Evolutionary conservation across 169 alveolate species (phyloP), one percentile per base, ranked within the genome.

Genomic region (Plasmodium yoelii): DNA sequence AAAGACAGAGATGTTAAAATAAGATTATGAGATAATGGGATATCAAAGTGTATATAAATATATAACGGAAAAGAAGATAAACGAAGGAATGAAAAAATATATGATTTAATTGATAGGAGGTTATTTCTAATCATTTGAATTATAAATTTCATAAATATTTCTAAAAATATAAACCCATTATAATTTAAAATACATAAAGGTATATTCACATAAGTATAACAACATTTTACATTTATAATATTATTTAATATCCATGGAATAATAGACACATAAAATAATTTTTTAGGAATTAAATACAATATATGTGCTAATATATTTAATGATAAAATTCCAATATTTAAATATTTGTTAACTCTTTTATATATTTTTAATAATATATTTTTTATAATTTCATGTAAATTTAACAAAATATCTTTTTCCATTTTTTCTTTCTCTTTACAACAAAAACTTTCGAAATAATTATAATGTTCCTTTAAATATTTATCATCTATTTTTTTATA

Each of bases 121-220:
- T 86, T 64, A 57, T 71, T 56, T 28, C 55, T 15, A 57, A 69
- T 71, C 86, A 86, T 69, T 15, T 73, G 73, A 12, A 47, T 63
- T 46, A 86, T 86, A 51, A 92, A 68, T 88, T 92, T 92, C 91
- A 92, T 88, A 68, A 89, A 34, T 63, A 89, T 73, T 87, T 87
- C 92, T 19, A 74, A 56, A 74, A 87, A 77, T 5, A 73, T 61
- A 72, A 68, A 75, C 12, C 88, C 92, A 53, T 87, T 87, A 47
- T 75, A 68, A 77, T 75, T 77, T 51, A 87, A 74, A 46, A 75
- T 75, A 22, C 92, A 87, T 55, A 87, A 75, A 26, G 89, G 90
- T 3, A 87, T 57, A 72, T 68, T 87, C 61, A 87, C 67, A 65
- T 57, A 72, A 1, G 89, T 42, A 13, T 72, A 77, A 9, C 51